These are phyloP conservation scores for Zalaria obscura DNA, from an alignment of 2,329 filamentous ascomycete genomes.

Conservation along the genomic window DNA sequence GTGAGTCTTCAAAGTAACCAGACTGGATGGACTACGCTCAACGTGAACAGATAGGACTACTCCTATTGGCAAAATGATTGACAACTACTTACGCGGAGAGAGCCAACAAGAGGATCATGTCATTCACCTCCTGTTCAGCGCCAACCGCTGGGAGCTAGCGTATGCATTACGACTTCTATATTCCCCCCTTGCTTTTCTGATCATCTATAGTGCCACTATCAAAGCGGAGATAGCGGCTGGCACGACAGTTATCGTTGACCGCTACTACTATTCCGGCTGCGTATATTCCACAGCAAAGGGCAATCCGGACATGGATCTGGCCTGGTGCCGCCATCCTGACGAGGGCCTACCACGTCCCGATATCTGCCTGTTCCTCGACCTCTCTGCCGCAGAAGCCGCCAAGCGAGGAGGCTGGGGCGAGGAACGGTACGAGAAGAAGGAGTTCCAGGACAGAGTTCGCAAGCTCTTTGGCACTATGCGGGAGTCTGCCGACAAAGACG, in stretches of 20 bases:
- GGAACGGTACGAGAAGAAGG: slow-evolving; percentile 75
- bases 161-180: slow-evolving; percentile 10
- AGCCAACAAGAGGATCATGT: slow-evolving; percentile 71
- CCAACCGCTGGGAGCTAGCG: slow-evolving; percentile 71
- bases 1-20: slow-evolving; percentile 20
- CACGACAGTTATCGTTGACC: slow-evolving; percentile 69
- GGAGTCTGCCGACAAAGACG: slow-evolving; percentile 31
- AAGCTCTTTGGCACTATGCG: slow-evolving; percentile 51
- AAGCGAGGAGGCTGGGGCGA: slow-evolving; percentile 73
- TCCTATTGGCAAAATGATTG: slow-evolving; percentile 75
- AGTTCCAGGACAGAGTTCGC: slow-evolving; percentile 69
- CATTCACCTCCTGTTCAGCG: slow-evolving; percentile 80
- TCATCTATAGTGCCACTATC: slow-evolving; percentile 19
- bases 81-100: slow-evolving; percentile 61
- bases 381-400: slow-evolving; percentile 58
- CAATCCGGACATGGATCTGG: slow-evolving; percentile 52
- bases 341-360: slow-evolving; percentile 79
- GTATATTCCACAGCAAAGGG: slow-evolving; percentile 86
- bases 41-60: slow-evolving; percentile 56
- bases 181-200: slow-evolving; percentile 2
- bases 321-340: slow-evolving; percentile 77
- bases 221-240: slow-evolving; percentile 42
- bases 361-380: slow-evolving; percentile 72
- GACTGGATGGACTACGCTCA: neutral
- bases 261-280: slow-evolving; percentile 89